A percentile compares a stretch with the other conserved stretches of the same genome.
Evolutionary conservation across 116 monocot genomes (phyloP).

Genomic region (Phalaenopsis hybrid): DNA sequence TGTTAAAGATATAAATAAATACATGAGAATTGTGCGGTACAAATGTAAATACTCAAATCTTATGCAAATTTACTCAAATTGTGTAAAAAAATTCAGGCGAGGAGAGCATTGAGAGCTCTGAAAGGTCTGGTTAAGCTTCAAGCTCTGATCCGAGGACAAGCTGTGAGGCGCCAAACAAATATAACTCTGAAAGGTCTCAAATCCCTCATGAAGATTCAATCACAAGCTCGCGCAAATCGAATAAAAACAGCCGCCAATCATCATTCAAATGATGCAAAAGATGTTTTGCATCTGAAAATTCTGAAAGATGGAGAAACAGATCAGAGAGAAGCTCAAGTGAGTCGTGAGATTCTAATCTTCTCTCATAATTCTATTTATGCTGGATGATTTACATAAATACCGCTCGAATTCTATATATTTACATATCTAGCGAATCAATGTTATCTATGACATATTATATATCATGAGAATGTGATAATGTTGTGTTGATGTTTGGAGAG

Average conservation of each 20-base stretch:
- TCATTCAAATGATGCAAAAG: conserved; percentile 8
- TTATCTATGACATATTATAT: no score
- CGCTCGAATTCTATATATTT: no score
- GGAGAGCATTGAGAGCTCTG: conserved; percentile 58
- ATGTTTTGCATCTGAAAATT: conserved; percentile 5
- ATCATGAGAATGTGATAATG: no score
- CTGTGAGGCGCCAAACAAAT: conserved; percentile 55
- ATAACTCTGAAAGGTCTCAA: conserved; percentile 52
- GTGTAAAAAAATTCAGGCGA: conserved; percentile 17
- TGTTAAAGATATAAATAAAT: no score
- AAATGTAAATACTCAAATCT: no score
- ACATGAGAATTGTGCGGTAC: no score
- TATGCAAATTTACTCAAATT: no score
- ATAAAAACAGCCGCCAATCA: conserved; percentile 13
- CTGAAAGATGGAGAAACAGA: background rate
- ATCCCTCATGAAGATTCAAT: conserved; percentile 71
- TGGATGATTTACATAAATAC: no score
- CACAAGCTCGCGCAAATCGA: conserved; percentile 39
- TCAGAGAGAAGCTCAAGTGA: background rate
- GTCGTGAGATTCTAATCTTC: background rate
- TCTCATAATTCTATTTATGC: background rate
- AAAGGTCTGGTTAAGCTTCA: conserved; percentile 76
- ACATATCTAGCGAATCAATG: no score
- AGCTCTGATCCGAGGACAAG: conserved; percentile 74
- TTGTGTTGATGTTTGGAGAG: no score